phyloP scores from a whole-genome alignment of 495 filamentous ascomycete species.

The Tetracladium marchalianum region DNA sequence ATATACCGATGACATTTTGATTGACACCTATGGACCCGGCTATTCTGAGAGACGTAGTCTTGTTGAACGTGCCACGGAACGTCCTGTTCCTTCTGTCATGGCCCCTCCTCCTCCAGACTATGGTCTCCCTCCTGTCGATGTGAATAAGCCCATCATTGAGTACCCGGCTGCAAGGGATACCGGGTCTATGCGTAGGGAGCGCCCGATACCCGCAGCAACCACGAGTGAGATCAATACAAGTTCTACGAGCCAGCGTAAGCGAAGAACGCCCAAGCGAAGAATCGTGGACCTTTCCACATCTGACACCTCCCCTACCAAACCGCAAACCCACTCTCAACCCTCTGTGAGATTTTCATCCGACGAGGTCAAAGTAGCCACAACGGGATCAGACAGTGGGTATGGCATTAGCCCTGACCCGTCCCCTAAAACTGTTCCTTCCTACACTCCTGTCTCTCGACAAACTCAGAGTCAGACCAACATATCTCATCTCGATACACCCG shows the following conservation, averaged over 20 bases:
- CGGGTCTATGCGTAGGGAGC: slow-evolving; percentile 40
- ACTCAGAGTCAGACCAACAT: slow-evolving; percentile 25
- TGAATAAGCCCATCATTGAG: slow-evolving; percentile 52
- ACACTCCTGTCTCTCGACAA: slow-evolving; percentile 12
- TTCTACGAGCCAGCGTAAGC: slow-evolving; percentile 32
- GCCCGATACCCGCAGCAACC: slow-evolving; percentile 29
- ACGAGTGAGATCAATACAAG: slow-evolving; percentile 42
- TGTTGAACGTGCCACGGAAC: slow-evolving; percentile 70
- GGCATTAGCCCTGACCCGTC: slow-evolving; percentile 19
- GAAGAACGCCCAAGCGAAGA: slow-evolving; percentile 52
- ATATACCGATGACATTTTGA: slow-evolving; percentile 79
- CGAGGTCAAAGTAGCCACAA: slow-evolving; percentile 3
- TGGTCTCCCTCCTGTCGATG: slow-evolving; percentile 45
- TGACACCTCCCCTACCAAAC: slow-evolving; percentile 33
- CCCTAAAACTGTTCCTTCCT: slow-evolving; percentile 12
- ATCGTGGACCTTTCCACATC: slow-evolving; percentile 74
- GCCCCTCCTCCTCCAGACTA: slow-evolving; percentile 49
- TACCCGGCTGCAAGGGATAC: slow-evolving; percentile 31
- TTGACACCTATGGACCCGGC: slow-evolving; percentile 72
- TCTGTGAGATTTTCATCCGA: slow-evolving; percentile 10
- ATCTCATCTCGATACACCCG: slow-evolving; percentile 35
- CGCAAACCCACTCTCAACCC: not conserved
- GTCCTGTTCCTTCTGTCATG: slow-evolving; percentile 63
- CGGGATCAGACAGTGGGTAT: slow-evolving; percentile 14
- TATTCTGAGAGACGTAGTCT: slow-evolving; percentile 77